These are phyloP conservation scores for Aspergillus ruber DNA, from an alignment of 2,329 filamentous ascomycete genomes.

Conservation along the genomic window DNA sequence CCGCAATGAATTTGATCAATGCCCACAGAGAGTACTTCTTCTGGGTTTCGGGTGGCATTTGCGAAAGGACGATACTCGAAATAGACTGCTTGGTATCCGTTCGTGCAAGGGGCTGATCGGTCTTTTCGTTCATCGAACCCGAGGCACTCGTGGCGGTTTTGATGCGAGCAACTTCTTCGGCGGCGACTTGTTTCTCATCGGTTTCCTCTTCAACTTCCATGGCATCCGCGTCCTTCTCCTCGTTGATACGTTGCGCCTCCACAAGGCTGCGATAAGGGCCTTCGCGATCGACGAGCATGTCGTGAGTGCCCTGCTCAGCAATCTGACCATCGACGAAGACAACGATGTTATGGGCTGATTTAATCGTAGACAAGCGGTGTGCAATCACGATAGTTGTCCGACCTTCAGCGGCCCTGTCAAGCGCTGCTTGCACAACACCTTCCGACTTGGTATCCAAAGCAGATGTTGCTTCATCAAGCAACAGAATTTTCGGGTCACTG, in stretches of 20 bases:
- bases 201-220: slow-evolving; percentile 20
- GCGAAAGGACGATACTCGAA: slow-evolving; percentile 65
- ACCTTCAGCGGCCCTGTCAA: slow-evolving; percentile 77
- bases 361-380: slow-evolving; percentile 90
- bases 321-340: slow-evolving; percentile 84
- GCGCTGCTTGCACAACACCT: slow-evolving; percentile 84
- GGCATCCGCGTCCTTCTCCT: slow-evolving; percentile 41
- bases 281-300: slow-evolving; percentile 63
- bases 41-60: slow-evolving; percentile 45
- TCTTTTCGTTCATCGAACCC: slow-evolving; percentile 21
- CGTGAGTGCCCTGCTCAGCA: slow-evolving; percentile 84
- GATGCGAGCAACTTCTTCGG: slow-evolving; percentile 24
- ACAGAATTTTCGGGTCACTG: slow-evolving; percentile 81
- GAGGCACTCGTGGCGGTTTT: slow-evolving; percentile 27
- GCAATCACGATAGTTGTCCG: slow-evolving; percentile 95
- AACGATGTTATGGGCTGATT: slow-evolving; percentile 89
- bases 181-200: slow-evolving; percentile 13
- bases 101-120: slow-evolving; percentile 33
- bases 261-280: slow-evolving; percentile 80
- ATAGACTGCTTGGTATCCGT: slow-evolving; percentile 48
- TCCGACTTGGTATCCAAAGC: slow-evolving; percentile 92
- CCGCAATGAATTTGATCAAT: slow-evolving; percentile 69
- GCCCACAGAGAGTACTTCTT: slow-evolving; percentile 65
- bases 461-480: slow-evolving; percentile 92
- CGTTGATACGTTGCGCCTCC: slow-evolving; percentile 73